Evolutionary conservation across 371 early-diverging fungal genomes (phyloP), one percentile per base, ranked within the genome.

Genomic region (Mucor saturninus): DNA sequence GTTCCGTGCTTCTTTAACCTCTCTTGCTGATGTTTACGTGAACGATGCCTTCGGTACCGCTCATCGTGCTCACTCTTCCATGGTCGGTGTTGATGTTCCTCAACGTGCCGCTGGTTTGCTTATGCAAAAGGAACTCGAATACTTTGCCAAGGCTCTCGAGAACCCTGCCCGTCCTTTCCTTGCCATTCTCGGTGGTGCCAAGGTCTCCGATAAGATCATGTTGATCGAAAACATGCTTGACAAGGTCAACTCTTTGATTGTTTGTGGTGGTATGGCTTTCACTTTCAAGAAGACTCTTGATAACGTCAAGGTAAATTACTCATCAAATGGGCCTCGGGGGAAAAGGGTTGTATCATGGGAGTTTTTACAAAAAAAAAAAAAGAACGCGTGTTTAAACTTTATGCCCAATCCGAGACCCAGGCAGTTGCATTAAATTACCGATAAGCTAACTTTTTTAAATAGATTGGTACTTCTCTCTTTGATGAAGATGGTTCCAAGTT

Each of bases 41-140:
- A 98, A 98, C 84, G 99, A 99, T 80, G 99, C 98, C 38, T 99
- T 99, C 79, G 99, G 99, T 64, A 97, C 98, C 51, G 96, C 98
- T 64, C 99, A 99, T 80, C 93, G 99, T 74, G 95, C 96, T 50
- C 93, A 89, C 81, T 92, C 93, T 65, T 98, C 98, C 59, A 96
- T 98, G 92, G 97, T 96, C 50, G 98, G 98, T 62, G 93, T 98
- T 58, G 85, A 95, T 52, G 85, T 98, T 59, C 91, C 94, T 58
- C 79, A 90, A 65, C 89, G 91, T 59, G 97, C 96, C 31, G 93
- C 98, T 48, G 99, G 99, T 60, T 90, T 98, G 77, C 86, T 99
- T 74, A 95, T 99, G 95, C 94, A 97, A 87, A 98, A 98, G 88
- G 99, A 99, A 85, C 86, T 99, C 42, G 94, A 95, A 73, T 97